phyloP scores from a whole-genome alignment of 352 stramenopile species.

The Phytophthora lateralis region DNA sequence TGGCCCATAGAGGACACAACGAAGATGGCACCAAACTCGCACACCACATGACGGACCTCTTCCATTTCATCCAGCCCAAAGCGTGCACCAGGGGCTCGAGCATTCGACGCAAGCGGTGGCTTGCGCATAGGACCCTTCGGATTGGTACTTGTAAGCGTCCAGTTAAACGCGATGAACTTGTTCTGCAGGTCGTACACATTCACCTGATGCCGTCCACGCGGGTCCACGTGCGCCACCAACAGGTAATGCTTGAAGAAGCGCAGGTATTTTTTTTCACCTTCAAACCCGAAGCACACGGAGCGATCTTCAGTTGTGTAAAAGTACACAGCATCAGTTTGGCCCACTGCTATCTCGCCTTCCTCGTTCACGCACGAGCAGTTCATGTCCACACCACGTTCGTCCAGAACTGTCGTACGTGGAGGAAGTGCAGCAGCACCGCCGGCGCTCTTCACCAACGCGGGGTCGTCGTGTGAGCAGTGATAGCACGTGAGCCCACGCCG shows the following conservation, averaged over 20 bases:
- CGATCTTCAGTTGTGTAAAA: slow-evolving; percentile 91
- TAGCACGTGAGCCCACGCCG: slow-evolving; percentile 83
- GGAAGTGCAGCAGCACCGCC: slow-evolving; percentile 63
- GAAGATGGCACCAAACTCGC: slow-evolving; percentile 88
- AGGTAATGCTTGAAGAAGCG: slow-evolving; percentile 91
- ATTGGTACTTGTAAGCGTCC: slow-evolving; percentile 77
- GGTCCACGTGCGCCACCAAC: slow-evolving; percentile 82
- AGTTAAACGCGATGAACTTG: slow-evolving; percentile 94
- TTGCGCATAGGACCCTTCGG: slow-evolving; percentile 38
- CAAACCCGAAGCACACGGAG: slow-evolving; percentile 87
- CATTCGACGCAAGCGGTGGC: slow-evolving; percentile 38
- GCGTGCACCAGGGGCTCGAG: slow-evolving; percentile 56
- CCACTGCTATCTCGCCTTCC: slow-evolving; percentile 82
- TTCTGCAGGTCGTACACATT: slow-evolving; percentile 93
- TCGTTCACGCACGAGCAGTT: slow-evolving; percentile 87
- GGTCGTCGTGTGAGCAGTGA: slow-evolving; percentile 84
- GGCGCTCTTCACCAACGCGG: slow-evolving; percentile 72
- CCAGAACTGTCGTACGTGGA: slow-evolving; percentile 75
- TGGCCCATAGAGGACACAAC: slow-evolving; percentile 85
- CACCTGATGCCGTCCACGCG: slow-evolving; percentile 81
- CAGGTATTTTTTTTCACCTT: slow-evolving; percentile 88
- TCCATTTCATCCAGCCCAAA: slow-evolving; percentile 89
- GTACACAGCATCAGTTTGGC: slow-evolving; percentile 87
- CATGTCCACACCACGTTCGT: slow-evolving; percentile 82
- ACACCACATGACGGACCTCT: slow-evolving; percentile 86